Percentiles rank a stretch among this genome's conserved stretches.
These are phyloP conservation scores for Chaetomiaceae sp. DNA, from an alignment of 2,329 filamentous ascomycete genomes.

Conservation along the genomic window DNA sequence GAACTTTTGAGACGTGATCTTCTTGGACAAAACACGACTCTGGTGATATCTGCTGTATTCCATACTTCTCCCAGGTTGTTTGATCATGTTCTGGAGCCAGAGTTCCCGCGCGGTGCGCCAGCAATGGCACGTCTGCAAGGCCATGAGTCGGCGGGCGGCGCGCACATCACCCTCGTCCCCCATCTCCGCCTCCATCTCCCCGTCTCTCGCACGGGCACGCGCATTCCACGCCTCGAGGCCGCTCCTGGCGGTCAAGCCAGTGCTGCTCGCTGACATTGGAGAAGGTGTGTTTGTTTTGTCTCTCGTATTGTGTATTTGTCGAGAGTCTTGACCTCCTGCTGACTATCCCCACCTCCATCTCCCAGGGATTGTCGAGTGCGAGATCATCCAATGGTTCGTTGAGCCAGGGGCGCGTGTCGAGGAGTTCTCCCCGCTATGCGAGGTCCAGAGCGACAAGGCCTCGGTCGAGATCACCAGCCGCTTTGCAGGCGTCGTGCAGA, in stretches of 20 bases:
- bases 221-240: slow-evolving; percentile 48
- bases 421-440: slow-evolving; percentile 95
- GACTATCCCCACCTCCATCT: slow-evolving; percentile 14
- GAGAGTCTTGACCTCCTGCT: slow-evolving; percentile 8
- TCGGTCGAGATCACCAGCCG: slow-evolving; percentile 87
- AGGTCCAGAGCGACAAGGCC: slow-evolving; percentile 98
- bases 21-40: not conserved
- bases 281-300: slow-evolving; percentile 56
- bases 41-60: slow-evolving; percentile 7
- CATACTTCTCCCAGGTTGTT: not conserved
- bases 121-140: slow-evolving; percentile 45
- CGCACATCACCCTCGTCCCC: slow-evolving; percentile 20
- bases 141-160: slow-evolving; percentile 30
- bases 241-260: slow-evolving; percentile 65
- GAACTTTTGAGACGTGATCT: slow-evolving; percentile 16
- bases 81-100: slow-evolving; percentile 52
- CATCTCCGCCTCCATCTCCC: not conserved
- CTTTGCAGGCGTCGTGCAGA: slow-evolving; percentile 93
- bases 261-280: slow-evolving; percentile 78
- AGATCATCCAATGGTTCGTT: slow-evolving; percentile 99
- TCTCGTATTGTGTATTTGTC: not conserved
- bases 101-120: slow-evolving; percentile 46
- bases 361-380: slow-evolving; percentile 93
- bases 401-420: slow-evolving; percentile 92
- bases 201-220: slow-evolving; percentile 31